These are phyloP conservation scores for Rhodotorula sp. DNA, from an alignment of 1,284 basidiomycete genomes.

Conservation along the genomic window DNA sequence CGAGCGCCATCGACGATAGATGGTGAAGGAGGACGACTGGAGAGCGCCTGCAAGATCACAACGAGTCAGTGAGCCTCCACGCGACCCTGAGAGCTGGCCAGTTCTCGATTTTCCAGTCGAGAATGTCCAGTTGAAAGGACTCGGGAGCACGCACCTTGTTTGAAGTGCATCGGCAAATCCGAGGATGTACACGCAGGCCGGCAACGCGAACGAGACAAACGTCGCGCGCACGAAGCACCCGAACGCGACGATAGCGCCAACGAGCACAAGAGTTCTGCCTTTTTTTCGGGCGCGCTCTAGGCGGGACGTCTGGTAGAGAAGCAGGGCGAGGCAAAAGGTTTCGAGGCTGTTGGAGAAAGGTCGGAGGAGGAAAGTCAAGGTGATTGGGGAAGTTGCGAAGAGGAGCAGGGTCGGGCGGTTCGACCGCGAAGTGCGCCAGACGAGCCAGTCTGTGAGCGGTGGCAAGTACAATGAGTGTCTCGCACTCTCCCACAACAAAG, in stretches of 20 bases:
- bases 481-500: no score
- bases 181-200: constrained; percentile 12
- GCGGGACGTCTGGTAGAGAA: constrained; percentile 13
- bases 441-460: background rate
- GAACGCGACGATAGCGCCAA: constrained; percentile 29
- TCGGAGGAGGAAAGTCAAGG: constrained; percentile 46
- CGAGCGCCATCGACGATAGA: background rate
- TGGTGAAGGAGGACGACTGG: background rate
- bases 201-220: constrained; percentile 45
- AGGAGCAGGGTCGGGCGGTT: constrained; percentile 23
- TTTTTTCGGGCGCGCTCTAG: rapidly evolving
- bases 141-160: no score
- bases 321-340: constrained; percentile 38
- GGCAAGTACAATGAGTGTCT: background rate
- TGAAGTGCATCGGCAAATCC: no score
- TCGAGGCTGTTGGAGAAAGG: constrained; percentile 50
- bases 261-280: background rate
- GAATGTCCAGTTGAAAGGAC: no score
- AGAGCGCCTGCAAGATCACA: background rate
- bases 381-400: constrained; percentile 42
- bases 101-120: no score
- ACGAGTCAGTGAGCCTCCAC: background rate
- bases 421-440: background rate
- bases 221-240: constrained; percentile 48
- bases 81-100: no score